These are phyloP conservation scores for Heterobasidion irregulare DNA, from an alignment of 1,284 basidiomycete genomes.

Conservation along the genomic window DNA sequence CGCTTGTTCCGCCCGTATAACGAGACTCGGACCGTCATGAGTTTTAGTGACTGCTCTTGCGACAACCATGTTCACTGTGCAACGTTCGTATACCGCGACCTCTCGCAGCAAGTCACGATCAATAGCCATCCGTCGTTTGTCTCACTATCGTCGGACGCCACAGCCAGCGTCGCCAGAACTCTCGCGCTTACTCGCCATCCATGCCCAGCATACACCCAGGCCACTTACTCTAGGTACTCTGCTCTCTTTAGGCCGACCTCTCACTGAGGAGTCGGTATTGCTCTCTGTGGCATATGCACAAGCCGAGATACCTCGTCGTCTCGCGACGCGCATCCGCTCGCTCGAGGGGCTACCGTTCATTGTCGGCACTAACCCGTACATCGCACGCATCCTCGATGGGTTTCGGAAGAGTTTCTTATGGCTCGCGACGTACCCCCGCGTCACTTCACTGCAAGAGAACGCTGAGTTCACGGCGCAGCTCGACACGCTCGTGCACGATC, in stretches of 20 bases:
- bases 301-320: slow-evolving; percentile 64
- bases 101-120: neutral
- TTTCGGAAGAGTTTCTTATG: slow-evolving; percentile 72
- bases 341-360: slow-evolving; percentile 76
- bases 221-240: slow-evolving; percentile 64
- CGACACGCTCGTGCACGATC: slow-evolving; percentile 65
- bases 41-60: neutral
- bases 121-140: neutral
- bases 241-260: slow-evolving; percentile 64
- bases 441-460: slow-evolving; percentile 66
- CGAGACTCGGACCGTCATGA: too few relatives aligned
- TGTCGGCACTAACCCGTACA: slow-evolving; percentile 85
- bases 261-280: slow-evolving; percentile 60
- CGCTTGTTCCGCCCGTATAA: too few relatives aligned
- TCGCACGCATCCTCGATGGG: slow-evolving; percentile 65
- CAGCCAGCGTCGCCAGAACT: slow-evolving; percentile 31
- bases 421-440: slow-evolving; percentile 62
- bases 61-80: neutral
- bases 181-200: slow-evolving; percentile 39
- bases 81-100: neutral
- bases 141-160: slow-evolving; percentile 10
- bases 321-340: slow-evolving; percentile 63
- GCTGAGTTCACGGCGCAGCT: slow-evolving; percentile 59
- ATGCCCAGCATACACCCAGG: slow-evolving; percentile 46
- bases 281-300: slow-evolving; percentile 63